A percentile compares a stretch with the other conserved stretches of the same genome.
Conservation (phyloP, 805 yeast genomes). For the Yamadazyma endophytica region DNA sequence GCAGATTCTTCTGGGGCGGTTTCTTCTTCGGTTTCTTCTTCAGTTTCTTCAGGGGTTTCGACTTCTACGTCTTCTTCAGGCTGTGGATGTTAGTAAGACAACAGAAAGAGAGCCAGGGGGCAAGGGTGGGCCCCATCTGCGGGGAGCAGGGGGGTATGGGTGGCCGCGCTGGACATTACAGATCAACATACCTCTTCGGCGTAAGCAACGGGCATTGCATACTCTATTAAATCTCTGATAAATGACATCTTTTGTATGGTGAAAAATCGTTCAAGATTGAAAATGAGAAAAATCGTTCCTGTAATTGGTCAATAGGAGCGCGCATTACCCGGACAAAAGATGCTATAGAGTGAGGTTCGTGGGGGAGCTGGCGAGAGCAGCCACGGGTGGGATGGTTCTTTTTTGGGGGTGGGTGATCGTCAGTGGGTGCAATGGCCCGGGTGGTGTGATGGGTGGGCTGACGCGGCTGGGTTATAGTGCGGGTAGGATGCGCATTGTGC, state of each 20-base stretch:
- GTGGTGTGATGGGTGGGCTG: no score
- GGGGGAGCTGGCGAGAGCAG: no score
- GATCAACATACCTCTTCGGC: slow-evolving; percentile 62
- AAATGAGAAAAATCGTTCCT: slow-evolving; percentile 22
- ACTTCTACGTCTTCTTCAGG: slow-evolving; percentile 22
- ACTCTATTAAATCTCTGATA: slow-evolving; percentile 73
- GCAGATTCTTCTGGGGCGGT: slow-evolving; percentile 12
- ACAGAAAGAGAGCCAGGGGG: not conserved
- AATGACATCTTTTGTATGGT: slow-evolving; percentile 35
- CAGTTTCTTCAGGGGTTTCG: slow-evolving; percentile 11
- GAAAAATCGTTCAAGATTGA: slow-evolving; percentile 4
- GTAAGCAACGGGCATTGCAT: slow-evolving; percentile 75
- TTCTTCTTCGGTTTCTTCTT: slow-evolving; percentile 4
- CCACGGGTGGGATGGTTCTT: no score
- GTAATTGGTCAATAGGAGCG: slow-evolving; percentile 18
- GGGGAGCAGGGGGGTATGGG: no score
- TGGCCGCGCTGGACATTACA: no score
- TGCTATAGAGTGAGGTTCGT: no score
- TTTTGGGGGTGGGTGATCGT: no score
- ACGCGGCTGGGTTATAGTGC: no score
- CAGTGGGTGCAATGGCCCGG: no score
- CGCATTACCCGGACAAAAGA: slow-evolving; percentile 7
- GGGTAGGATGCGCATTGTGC: no score
- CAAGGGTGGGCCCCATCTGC: no score
- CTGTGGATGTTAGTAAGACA: slow-evolving; percentile 5